Base-by-base conservation (phyloP, 495 filamentous ascomycete genomes). In the Sabuloglossum arenarium region DNA sequence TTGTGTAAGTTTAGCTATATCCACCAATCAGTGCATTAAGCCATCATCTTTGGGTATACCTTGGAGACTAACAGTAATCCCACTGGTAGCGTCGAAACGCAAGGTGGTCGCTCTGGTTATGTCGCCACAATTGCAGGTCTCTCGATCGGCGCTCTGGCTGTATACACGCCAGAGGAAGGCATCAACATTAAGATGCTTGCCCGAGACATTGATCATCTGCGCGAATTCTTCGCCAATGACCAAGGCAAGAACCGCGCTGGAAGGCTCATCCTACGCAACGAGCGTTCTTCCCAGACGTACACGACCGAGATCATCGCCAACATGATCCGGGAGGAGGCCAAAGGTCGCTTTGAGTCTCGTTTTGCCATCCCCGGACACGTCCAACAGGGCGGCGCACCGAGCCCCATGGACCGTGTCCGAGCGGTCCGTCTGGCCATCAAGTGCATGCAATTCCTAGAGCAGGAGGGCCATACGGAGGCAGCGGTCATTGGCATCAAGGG, bases 151-250 rank as follows among this genome's bases (percentile, higher is more conserved):
- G 91, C 91, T 1, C 74, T 85, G n/a, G 90, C 93, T 0, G 90
- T 97, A 10, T 99, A 99, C 69, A 95, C 89, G 14, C 93, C 93
- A 5, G 93, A 99, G 67, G 87, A 97, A 68, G 91, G 93, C 3
- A 85, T 99, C 66, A 83, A 84, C 64, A 79, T 99, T 55, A 83
- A 87, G 58, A 99, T 90, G 87, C 78, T 99, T 0, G 81, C 85
- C 11, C 75, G 78, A 19, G 93, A 99, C 62, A 95, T 99, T 63
- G 79, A 86, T 32, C 86, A 93, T 67, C 75, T 99, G 39, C 85
- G 88, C 47, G 74, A 89, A 23, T 81, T 82, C 57, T 99, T 99
- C 66, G 73, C 77, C 14, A 78, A 79, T 39, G 93, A 99, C 69
- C 81, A 78, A 62, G 93, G 93, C 53, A 88, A 93, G 69, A 86